phyloP scores from a whole-genome alignment of 1,284 basidiomycete species.

The Moesziomyces parantarcticus region DNA sequence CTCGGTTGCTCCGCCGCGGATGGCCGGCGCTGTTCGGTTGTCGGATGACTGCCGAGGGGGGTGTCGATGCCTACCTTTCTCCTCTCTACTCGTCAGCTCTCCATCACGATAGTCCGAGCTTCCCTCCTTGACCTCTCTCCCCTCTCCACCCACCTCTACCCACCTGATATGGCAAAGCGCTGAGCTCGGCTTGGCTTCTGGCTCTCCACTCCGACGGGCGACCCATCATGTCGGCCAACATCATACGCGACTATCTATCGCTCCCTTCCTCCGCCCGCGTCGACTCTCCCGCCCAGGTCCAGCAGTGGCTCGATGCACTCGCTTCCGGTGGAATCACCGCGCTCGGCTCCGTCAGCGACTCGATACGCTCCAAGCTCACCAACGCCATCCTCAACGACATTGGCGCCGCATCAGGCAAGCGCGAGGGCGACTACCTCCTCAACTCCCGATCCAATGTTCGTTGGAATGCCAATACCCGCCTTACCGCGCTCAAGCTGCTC shows the following conservation, averaged over 20 bases:
- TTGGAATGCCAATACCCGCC: conserved; percentile 30
- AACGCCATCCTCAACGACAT: conserved; percentile 38
- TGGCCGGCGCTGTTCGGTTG: no score
- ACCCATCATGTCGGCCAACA: conserved; percentile 24
- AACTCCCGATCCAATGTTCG: conserved; percentile 21
- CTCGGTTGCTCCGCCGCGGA: no score
- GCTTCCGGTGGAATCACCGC: conserved; percentile 18
- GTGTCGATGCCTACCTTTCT: no score
- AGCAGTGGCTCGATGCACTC: conserved; percentile 34
- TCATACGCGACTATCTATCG: conserved; percentile 41
- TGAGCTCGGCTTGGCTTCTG: no score
- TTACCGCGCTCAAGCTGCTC: conserved; percentile 45
- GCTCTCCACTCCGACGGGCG: neutral
- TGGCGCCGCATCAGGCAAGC: conserved; percentile 27
- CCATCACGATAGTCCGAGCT: no score
- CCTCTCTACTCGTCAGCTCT: no score
- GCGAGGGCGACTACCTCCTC: conserved; percentile 33
- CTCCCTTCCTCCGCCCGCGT: conserved; percentile 23
- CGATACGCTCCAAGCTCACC: conserved; percentile 40
- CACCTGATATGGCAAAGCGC: no score
- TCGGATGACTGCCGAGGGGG: no score
- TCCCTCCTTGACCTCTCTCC: no score
- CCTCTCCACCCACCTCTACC: no score
- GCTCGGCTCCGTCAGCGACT: conserved; percentile 33
- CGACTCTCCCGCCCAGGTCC: conserved; percentile 22